These are phyloP conservation scores for Leptomonas seymouri DNA, from an alignment of 208 protist genomes.

Conservation along the genomic window DNA sequence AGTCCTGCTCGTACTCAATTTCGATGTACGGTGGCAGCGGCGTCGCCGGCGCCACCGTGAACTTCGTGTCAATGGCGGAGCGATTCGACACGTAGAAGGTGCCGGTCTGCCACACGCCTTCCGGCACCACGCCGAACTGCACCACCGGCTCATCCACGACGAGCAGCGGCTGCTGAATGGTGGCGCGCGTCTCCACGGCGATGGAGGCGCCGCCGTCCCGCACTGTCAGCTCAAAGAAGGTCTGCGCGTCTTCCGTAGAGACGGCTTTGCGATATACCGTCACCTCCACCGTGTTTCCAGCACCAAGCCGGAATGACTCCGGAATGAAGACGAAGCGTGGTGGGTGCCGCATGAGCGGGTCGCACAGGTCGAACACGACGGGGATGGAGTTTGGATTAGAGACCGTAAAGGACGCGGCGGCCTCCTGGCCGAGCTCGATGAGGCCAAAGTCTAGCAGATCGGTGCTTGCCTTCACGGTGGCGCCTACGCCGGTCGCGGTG, in stretches of 20 bases:
- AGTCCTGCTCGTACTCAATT: constrained; percentile 43
- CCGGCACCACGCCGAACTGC: constrained; percentile 72
- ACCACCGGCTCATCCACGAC: constrained; percentile 65
- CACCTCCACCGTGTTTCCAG: constrained; percentile 82
- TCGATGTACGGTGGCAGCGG: constrained; percentile 58
- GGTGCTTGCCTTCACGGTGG: constrained; percentile 77
- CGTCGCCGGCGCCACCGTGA: constrained; percentile 51
- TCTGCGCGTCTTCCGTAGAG: constrained; percentile 75
- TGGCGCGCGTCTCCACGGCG: constrained; percentile 85
- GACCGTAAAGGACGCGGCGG: constrained; percentile 82
- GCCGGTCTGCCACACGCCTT: constrained; percentile 68
- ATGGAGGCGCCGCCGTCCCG: constrained; percentile 70
- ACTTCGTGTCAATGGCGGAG: constrained; percentile 79
- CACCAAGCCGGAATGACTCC: constrained; percentile 64
- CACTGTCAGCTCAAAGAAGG: constrained; percentile 89
- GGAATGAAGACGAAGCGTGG: constrained; percentile 87
- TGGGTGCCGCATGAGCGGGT: constrained; percentile 79
- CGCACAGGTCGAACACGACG: constrained; percentile 72
- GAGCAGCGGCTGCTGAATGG: constrained; percentile 73
- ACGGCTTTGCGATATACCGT: constrained; percentile 89
- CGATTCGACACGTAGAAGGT: constrained; percentile 74
- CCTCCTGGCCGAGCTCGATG: constrained; percentile 75
- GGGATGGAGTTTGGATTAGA: constrained; percentile 88
- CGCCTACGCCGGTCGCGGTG: constrained; percentile 67
- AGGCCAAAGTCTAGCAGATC: constrained; percentile 88